Percentiles rank a stretch among this genome's conserved stretches.
These are phyloP conservation scores for Ormosia semicastrata DNA, from an alignment of 306 rosid genomes.

Conservation along the genomic window DNA sequence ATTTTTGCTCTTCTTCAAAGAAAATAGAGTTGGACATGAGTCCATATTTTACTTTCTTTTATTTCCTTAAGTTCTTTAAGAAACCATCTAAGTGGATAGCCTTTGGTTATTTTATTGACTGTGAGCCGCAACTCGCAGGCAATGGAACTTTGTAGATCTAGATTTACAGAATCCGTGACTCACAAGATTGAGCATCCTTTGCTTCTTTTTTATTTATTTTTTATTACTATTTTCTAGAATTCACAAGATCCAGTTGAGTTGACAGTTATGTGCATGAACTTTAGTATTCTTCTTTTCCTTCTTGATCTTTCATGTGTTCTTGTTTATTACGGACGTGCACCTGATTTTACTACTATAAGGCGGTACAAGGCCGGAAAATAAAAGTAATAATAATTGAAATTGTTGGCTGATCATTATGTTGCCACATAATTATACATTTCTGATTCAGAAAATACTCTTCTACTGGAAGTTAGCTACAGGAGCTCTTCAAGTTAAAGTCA, in stretches of 20 bases:
- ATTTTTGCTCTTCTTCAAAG: slow-evolving; percentile 9
- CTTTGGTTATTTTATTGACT: slow-evolving; percentile 14
- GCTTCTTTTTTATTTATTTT: slow-evolving; percentile 11
- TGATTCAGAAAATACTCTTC: slow-evolving; percentile 3
- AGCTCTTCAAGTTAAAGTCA: slow-evolving; percentile 19
- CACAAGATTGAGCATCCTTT: slow-evolving; percentile 61
- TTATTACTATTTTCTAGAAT: slow-evolving; percentile 5
- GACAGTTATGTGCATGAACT: slow-evolving; percentile 69
- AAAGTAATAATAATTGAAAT: slow-evolving; percentile 23
- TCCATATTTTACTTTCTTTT: neutral
- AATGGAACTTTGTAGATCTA: slow-evolving; percentile 45
- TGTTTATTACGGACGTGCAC: slow-evolving; percentile 35
- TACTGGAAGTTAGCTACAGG: slow-evolving; percentile 14
- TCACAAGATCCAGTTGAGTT: slow-evolving; percentile 77
- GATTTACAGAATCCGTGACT: slow-evolving; percentile 67
- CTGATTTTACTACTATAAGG: slow-evolving; percentile 27
- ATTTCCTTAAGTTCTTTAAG: slow-evolving; percentile 14
- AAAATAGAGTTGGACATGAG: slow-evolving; percentile 6
- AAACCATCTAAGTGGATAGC: slow-evolving; percentile 16
- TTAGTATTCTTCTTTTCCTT: slow-evolving; percentile 38
- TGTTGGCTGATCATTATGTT: slow-evolving; percentile 22
- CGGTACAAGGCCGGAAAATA: slow-evolving; percentile 22
- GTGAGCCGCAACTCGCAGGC: slow-evolving; percentile 27
- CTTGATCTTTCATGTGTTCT: slow-evolving; percentile 47
- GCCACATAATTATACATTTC: slow-evolving; percentile 36